Evolutionary conservation across 1,284 basidiomycete genomes (phyloP), one percentile per base, ranked within the genome.

Genomic region (Papiliotrema fonsecae): DNA sequence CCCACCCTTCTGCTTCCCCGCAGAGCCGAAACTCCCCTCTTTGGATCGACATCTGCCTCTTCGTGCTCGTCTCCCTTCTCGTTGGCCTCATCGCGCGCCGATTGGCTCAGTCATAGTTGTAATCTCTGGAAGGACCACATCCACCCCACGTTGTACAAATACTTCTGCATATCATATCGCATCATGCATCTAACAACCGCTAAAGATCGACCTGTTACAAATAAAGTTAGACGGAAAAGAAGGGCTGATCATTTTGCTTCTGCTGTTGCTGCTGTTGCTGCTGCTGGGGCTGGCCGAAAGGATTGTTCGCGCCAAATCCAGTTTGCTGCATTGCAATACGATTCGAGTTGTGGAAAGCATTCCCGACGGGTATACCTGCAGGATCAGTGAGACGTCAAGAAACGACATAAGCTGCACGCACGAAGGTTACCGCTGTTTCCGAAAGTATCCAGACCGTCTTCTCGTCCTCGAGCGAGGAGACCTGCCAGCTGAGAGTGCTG

Each of bases 361-460:
- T 81, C 77, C 35, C 83, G 79, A 61, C 83, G 77, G 30, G 88
- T 82, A 67, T 84, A 86, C 65, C 85, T 85, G 55, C 18, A 56
- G 27, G 32, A 2, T 47, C 38, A 42, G 13, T n/a, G n/a, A n/a
- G n/a, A n/a, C 24, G 6, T 7, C 19, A 22, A 4, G 11, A 14
- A 16, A 22, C 32, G 45, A 21, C 16, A 4, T 16, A 16, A 31
- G 27, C 27, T n/a, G 21, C 77, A 57, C 65, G 85, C 78, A 72
- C 92, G 81, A 52, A 93, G 72, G 47, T 78, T 65, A 31, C 93
- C 92, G 35, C 82, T 64, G 70, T 97, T 97, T 43, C 92, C 92
- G 67, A 97, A 97, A 36, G 92, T 93, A 75, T 97, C 92, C 69
- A 86, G 77, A 0, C 93, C 92, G 60, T 89, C 90, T 49, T 90